These are phyloP conservation scores for Thielaviopsis ethacetica DNA, from an alignment of 2,329 filamentous ascomycete species.

Conservation along the genomic window DNA sequence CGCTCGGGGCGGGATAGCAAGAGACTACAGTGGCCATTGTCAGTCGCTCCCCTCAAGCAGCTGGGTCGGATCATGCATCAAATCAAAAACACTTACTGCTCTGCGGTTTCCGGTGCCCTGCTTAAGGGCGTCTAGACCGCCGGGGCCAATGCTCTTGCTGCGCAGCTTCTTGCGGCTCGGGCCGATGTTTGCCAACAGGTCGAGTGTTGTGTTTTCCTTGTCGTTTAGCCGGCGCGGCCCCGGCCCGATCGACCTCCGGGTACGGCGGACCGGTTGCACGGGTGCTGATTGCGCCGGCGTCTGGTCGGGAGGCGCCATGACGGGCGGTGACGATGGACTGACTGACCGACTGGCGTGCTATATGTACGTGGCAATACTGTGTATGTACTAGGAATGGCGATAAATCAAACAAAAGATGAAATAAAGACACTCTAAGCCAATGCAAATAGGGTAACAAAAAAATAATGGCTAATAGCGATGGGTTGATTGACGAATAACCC, in stretches of 20 bases:
- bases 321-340: background rate
- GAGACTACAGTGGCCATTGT: constrained; percentile 27
- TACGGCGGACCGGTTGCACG: constrained; percentile 36
- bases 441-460: background rate
- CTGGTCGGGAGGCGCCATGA: constrained; percentile 11
- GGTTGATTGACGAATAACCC: too few species aligned
- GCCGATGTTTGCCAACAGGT: constrained; percentile 38
- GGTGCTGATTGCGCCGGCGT: constrained; percentile 18
- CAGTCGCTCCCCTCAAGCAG: background rate
- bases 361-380: background rate
- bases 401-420: background rate
- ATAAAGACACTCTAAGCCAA: background rate
- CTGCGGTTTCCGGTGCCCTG: constrained; percentile 59
- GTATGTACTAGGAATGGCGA: background rate
- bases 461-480: background rate
- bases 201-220: constrained; percentile 65
- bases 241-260: constrained; percentile 56
- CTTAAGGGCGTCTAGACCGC: constrained; percentile 69
- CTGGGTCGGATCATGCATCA: background rate
- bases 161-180: constrained; percentile 53
- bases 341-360: background rate
- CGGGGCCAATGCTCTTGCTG: constrained; percentile 92
- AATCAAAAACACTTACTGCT: constrained; percentile 39
- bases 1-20: constrained; percentile 34
- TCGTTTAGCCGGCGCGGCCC: constrained; percentile 33